Evolutionary conservation across 495 filamentous ascomycete species (phyloP), one percentile per base, ranked within the genome.

Genomic region (Xylaria castorea): DNA sequence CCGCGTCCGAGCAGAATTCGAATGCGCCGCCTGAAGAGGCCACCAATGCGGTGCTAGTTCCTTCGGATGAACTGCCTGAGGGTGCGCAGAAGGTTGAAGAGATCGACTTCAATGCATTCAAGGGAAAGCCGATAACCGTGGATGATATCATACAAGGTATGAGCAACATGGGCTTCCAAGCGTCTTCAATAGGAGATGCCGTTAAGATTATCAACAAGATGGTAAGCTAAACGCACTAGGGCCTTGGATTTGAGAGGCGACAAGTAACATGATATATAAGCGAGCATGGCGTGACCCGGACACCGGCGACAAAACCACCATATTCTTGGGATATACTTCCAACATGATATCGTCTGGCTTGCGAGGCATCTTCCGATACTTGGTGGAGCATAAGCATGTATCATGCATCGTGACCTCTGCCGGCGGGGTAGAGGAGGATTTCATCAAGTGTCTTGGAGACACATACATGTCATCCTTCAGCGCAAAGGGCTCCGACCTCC

Each of bases 341-440:
- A 98, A 99, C 80, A 85, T 99, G 68, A 97, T 99, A 75, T 98
- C 96, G 1, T 98, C 95, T 25, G 96, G 97, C 16, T 87, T 99
- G 4, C 89, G 96, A 25, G 93, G 96, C 73, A 96, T 94, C 32
- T 83, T 99, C 75, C 92, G 97, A 30, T 98, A 93, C 81, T 88
- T 98, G 1, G 95, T 97, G 16, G 88, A 97, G 80, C 93, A 98
- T 82, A 88, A 89, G 44, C 95, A 98, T 79, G 90, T 98, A 71
- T 94, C 93, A 1, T 92, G 91, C 70, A 92, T 98, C 73, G 97
- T 99, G 70, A 97, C 95, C 20, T 97, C 96, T 3, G 96, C 97
- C 0, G 96, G 96, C n/a, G 97, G 95, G 5, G 88, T 99, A 42
- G 96, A 99, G 81, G 96, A 99, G 80, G 96, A 98, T 79, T 87